These are phyloP conservation scores for Backusella luteola DNA, from an alignment of 192 early-diverging fungal species.

Conservation along the genomic window DNA sequence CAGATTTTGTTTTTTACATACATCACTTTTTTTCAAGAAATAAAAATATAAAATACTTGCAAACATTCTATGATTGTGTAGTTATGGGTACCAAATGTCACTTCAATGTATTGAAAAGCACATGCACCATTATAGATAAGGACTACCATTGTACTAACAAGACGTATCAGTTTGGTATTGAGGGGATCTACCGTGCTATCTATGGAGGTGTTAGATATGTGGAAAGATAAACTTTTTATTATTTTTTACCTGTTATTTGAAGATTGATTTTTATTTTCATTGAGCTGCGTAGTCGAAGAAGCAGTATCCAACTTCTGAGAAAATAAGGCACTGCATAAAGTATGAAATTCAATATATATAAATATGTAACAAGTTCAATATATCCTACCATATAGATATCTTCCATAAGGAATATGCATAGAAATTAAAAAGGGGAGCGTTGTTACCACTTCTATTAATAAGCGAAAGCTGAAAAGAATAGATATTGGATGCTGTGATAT, in stretches of 20 bases:
- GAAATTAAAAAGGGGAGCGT: constrained; percentile 53
- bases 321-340: constrained; percentile 52
- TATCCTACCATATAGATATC: constrained; percentile 39
- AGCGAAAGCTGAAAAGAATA: constrained; percentile 42
- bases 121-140: constrained; percentile 59
- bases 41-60: constrained; percentile 36
- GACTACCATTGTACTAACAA: constrained; percentile 48
- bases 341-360: background rate
- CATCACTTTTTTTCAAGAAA: too few species aligned
- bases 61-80: constrained; percentile 26
- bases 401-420: constrained; percentile 36
- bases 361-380: background rate
- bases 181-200: constrained; percentile 47
- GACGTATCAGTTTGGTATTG: constrained; percentile 49
- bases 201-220: background rate
- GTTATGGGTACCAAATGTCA: constrained; percentile 40
- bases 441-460: constrained; percentile 46
- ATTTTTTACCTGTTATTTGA: constrained; percentile 41
- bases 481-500: constrained; percentile 14
- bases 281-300: constrained; percentile 49
- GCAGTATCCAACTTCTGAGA: constrained; percentile 52
- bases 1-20: background rate
- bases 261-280: constrained; percentile 50
- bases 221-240: background rate
- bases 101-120: constrained; percentile 58